These are phyloP conservation scores for Ajuga chamaepitys DNA, from an alignment of 257 asterid genomes.

Conservation along the genomic window DNA sequence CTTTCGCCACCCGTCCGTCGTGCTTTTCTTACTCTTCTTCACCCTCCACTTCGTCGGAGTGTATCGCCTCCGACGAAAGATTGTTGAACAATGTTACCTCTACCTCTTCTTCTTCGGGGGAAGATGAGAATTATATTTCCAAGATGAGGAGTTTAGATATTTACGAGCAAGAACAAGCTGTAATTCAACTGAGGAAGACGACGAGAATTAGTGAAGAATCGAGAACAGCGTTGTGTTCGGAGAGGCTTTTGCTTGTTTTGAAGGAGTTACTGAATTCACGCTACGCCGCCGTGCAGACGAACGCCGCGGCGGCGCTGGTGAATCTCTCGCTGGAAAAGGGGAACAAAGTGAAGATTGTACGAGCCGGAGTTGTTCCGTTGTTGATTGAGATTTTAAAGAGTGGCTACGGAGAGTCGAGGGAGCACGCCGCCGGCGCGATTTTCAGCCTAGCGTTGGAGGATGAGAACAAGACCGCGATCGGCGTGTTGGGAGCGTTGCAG, in stretches of 20 bases:
- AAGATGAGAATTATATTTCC: conserved; percentile 32
- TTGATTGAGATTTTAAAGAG: conserved; percentile 58
- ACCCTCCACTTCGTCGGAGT: conserved; percentile 67
- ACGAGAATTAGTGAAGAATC: conserved; percentile 57
- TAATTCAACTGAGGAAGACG: conserved; percentile 56
- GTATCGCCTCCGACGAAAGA: conserved; percentile 34
- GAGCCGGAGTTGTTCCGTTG: conserved; percentile 65
- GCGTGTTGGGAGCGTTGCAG: conserved; percentile 74
- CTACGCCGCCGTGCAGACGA: conserved; percentile 59
- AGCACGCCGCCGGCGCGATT: conserved; percentile 90
- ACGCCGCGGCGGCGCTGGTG: conserved; percentile 79
- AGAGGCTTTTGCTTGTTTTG: conserved; percentile 52
- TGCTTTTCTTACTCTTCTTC: conserved; percentile 69
- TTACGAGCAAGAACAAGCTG: conserved; percentile 73
- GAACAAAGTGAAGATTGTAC: conserved; percentile 67
- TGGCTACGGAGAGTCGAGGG: conserved; percentile 72
- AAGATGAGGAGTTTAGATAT: conserved; percentile 49
- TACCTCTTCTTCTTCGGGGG: conserved; percentile 17
- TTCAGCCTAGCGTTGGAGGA: conserved; percentile 78
- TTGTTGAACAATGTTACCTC: conserved; percentile 10
- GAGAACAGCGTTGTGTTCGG: conserved; percentile 55
- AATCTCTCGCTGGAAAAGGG: conserved; percentile 66
- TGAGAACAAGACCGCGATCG: conserved; percentile 72
- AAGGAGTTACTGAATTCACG: conserved; percentile 52
- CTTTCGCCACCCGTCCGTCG: conserved; percentile 61